phyloP scores from a whole-genome alignment of 108 stramenopile species.

The Stephanodiscus triporus region DNA sequence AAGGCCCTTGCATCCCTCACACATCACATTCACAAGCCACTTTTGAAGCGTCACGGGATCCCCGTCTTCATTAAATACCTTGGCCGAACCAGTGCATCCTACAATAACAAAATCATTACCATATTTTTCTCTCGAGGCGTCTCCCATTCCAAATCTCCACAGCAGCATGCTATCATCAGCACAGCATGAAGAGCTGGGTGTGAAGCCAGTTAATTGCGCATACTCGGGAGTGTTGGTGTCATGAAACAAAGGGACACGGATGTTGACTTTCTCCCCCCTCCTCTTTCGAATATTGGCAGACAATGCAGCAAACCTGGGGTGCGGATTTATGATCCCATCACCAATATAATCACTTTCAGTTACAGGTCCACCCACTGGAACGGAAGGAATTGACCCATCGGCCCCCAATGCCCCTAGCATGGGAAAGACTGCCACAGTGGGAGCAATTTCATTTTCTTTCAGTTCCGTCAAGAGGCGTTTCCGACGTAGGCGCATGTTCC shows the following conservation, averaged over 20 bases:
- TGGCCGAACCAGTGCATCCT: conserved; percentile 74
- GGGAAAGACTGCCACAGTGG: conserved; percentile 90
- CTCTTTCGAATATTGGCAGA: conserved; percentile 95
- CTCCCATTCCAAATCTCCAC: conserved; percentile 88
- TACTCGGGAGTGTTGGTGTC: conserved; percentile 94
- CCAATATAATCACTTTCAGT: conserved; percentile 93
- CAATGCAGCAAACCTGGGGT: conserved; percentile 97
- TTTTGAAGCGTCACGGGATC: conserved; percentile 75
- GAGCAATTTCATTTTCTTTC: conserved; percentile 90
- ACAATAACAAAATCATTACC: conserved; percentile 77
- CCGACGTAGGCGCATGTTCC: conserved; percentile 97
- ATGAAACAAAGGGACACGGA: conserved; percentile 93
- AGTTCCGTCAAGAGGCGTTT: conserved; percentile 88
- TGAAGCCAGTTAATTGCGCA: conserved; percentile 39
- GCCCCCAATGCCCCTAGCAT: conserved; percentile 82
- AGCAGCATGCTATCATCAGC: conserved; percentile 74
- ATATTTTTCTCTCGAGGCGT: conserved; percentile 71
- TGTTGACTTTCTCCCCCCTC: conserved; percentile 92
- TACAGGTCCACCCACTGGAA: conserved; percentile 79
- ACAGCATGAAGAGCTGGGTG: conserved; percentile 21
- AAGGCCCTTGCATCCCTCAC: conserved; percentile 81
- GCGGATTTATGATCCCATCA: conserved; percentile 96
- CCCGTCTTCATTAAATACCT: conserved; percentile 61
- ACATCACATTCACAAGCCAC: conserved; percentile 89
- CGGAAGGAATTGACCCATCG: conserved; percentile 79